These are phyloP conservation scores for Debaryomyces robertsiae DNA, from an alignment of 1,139 yeast species.

Conservation along the genomic window DNA sequence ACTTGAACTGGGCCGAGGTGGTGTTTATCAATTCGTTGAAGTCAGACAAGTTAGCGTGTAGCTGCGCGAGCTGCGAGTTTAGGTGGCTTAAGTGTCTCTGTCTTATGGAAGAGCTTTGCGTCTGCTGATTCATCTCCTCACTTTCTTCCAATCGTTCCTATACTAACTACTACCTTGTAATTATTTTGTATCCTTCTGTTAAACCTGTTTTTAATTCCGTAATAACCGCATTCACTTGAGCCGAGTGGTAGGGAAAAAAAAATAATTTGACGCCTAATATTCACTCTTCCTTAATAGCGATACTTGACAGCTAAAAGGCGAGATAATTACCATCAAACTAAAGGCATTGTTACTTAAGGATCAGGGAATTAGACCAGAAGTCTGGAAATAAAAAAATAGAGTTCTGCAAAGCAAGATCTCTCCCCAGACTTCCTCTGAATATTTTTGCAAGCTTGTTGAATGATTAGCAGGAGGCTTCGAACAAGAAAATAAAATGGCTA, in stretches of 20 bases:
- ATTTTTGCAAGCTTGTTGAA: not conserved
- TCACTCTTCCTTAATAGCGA: no score
- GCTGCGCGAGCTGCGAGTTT: slow-evolving; percentile 63
- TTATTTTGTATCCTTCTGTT: not conserved
- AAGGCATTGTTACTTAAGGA: no score
- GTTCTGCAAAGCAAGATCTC: no score
- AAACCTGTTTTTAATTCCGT: slow-evolving; percentile 6
- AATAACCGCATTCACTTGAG: slow-evolving; percentile 4
- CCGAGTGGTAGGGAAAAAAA: slow-evolving; percentile 5
- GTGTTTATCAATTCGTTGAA: slow-evolving; percentile 56
- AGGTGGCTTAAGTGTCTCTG: slow-evolving; percentile 61
- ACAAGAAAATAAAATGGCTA: not conserved
- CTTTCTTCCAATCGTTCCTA: no score
- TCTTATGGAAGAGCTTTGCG: slow-evolving; percentile 22
- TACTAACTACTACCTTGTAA: no score
- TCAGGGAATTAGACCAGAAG: no score
- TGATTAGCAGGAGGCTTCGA: no score
- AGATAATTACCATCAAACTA: no score
- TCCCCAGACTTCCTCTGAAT: not conserved
- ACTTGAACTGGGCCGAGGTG: slow-evolving; percentile 58
- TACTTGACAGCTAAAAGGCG: no score
- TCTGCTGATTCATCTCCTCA: slow-evolving; percentile 9
- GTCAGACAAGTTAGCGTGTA: slow-evolving; percentile 60
- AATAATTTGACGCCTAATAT: not conserved
- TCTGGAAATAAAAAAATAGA: no score